phyloP scores from a whole-genome alignment of 352 stramenopile species.

The Plasmopara muralis region DNA sequence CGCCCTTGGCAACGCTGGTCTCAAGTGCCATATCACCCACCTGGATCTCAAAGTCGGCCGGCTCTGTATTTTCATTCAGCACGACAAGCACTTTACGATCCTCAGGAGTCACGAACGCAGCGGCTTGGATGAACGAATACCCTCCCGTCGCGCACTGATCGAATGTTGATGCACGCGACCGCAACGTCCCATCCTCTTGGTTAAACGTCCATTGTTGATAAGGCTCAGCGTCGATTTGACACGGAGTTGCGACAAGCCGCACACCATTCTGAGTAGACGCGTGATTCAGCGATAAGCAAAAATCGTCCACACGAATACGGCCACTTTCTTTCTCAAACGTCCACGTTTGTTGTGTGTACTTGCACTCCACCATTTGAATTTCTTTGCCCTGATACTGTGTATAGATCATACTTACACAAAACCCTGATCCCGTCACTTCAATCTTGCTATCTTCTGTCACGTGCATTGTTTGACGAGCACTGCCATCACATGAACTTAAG shows the following conservation, averaged over 20 bases:
- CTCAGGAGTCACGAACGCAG: constrained; percentile 60
- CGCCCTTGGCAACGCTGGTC: constrained; percentile 40
- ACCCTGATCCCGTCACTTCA: constrained; percentile 43
- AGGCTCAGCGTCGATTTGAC: constrained; percentile 18
- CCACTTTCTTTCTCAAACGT: constrained; percentile 34
- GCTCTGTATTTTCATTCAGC: constrained; percentile 75
- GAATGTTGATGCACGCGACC: constrained; percentile 21
- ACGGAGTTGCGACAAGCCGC: constrained; percentile 37
- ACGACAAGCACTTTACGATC: constrained; percentile 71
- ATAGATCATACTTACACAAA: constrained; percentile 43
- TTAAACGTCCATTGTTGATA: constrained; percentile 58
- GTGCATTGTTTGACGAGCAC: constrained; percentile 48
- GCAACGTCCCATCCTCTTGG: constrained; percentile 35
- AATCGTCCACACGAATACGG: constrained; percentile 42
- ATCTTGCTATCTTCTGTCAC: constrained; percentile 56
- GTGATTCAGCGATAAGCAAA: constrained; percentile 58
- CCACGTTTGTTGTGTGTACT: constrained; percentile 56
- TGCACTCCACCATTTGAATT: constrained; percentile 53
- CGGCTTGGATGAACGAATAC: constrained; percentile 63
- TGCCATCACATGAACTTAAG: constrained; percentile 47
- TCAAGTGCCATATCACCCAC: constrained; percentile 32
- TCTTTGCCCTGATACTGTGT: constrained; percentile 41
- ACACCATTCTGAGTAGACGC: constrained; percentile 39
- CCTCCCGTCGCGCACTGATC: constrained; percentile 68
- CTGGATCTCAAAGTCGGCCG: constrained; percentile 53